These are phyloP conservation scores for Xylaria sp. DNA, from an alignment of 495 filamentous ascomycete species.

Conservation along the genomic window DNA sequence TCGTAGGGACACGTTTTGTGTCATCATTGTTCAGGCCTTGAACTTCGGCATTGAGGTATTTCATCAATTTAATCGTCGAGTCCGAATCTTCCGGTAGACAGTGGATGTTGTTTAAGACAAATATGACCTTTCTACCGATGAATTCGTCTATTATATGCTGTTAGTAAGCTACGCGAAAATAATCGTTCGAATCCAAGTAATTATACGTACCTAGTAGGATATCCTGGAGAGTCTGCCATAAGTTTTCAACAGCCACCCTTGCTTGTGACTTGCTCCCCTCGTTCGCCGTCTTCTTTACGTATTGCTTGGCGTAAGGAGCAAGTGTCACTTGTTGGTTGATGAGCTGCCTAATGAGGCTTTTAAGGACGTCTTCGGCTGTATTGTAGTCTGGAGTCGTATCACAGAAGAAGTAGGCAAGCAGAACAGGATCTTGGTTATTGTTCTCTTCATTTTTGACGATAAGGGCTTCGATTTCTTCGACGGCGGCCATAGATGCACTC, in stretches of 20 bases:
- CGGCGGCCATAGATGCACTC: slow-evolving; percentile 41
- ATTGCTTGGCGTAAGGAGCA: slow-evolving; percentile 45
- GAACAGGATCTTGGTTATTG: slow-evolving; percentile 31
- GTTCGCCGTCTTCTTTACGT: slow-evolving; percentile 34
- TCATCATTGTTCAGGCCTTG: slow-evolving; percentile 29
- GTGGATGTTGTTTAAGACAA: slow-evolving; percentile 49
- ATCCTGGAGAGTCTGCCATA: slow-evolving; percentile 46
- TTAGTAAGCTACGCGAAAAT: not conserved
- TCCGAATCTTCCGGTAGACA: slow-evolving; percentile 45
- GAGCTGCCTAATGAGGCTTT: slow-evolving; percentile 45
- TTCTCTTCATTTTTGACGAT: slow-evolving; percentile 29
- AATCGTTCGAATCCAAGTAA: not conserved
- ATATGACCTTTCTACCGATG: slow-evolving; percentile 44
- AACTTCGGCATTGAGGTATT: slow-evolving; percentile 36
- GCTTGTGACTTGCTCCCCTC: slow-evolving; percentile 32
- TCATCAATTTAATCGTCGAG: slow-evolving; percentile 46
- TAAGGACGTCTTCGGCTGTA: slow-evolving; percentile 49
- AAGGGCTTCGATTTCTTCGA: slow-evolving; percentile 42
- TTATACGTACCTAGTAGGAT: slow-evolving; percentile 33
- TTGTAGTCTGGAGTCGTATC: slow-evolving; percentile 39
- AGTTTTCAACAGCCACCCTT: slow-evolving; percentile 40
- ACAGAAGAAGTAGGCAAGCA: slow-evolving; percentile 51
- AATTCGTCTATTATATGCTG: slow-evolving; percentile 35
- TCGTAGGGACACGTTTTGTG: slow-evolving; percentile 31
- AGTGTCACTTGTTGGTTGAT: slow-evolving; percentile 44